Conservation (phyloP, 768 basidiomycete genomes). For the Boletus rubescentipes region DNA sequence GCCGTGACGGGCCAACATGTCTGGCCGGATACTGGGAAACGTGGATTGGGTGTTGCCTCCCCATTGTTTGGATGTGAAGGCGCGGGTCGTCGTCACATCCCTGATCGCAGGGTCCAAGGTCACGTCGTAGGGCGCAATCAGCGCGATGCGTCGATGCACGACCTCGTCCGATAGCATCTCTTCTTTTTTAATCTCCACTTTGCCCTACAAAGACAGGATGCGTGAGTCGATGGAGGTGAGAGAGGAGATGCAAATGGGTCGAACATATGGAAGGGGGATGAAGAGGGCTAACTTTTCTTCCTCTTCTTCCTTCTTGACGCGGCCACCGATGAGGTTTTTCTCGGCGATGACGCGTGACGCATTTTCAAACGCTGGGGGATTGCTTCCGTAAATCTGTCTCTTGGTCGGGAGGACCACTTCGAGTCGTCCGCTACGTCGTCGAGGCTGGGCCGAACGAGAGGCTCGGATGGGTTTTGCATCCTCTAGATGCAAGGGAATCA, state of each 20-base stretch:
- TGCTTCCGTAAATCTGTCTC: slow-evolving; percentile 2
- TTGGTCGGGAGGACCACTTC: slow-evolving; percentile 16
- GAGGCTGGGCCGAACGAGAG: not conserved
- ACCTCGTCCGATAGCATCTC: slow-evolving; percentile 24
- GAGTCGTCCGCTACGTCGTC: not conserved
- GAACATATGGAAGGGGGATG: not conserved
- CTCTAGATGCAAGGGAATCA: not conserved
- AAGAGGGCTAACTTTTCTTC: not conserved
- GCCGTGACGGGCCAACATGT: slow-evolving; percentile 15
- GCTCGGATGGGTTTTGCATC: not conserved
- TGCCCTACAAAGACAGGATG: not conserved
- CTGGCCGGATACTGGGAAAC: slow-evolving; percentile 11
- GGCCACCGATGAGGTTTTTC: not conserved
- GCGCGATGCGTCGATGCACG: slow-evolving; percentile 9
- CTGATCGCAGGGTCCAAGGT: slow-evolving; percentile 12
- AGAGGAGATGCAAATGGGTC: not conserved
- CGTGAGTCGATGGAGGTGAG: not conserved
- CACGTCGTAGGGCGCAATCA: slow-evolving; percentile 5
- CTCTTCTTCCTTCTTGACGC: slow-evolving; percentile 18
- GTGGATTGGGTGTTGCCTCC: slow-evolving; percentile 17
- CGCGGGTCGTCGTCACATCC: slow-evolving; percentile 17
- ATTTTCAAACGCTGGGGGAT: slow-evolving; percentile 9
- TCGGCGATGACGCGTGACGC: slow-evolving; percentile 7
- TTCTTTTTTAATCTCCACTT: slow-evolving; percentile 17
- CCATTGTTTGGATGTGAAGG: slow-evolving; percentile 18